Base-by-base conservation (phyloP, 129 eudicot species). In the Arctium lappa region DNA sequence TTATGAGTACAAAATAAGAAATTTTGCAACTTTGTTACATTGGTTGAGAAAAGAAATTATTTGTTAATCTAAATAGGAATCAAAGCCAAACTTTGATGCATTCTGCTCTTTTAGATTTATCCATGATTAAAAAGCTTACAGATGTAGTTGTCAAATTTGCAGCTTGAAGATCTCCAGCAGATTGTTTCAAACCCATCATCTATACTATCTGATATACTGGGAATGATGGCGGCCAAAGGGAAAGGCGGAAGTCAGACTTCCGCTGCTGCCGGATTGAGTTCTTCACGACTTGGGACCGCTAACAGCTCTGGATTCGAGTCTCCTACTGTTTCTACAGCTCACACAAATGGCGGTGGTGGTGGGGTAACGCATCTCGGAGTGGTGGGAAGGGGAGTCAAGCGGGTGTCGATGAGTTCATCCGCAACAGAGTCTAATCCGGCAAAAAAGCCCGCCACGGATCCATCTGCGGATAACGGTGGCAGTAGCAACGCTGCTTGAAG, bases 111-210 rank as follows among this genome's bases (percentile, higher is more conserved):
- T 11, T 10, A 48, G 60, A 13, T 50, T 50, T 12, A 50, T 50
- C 18, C 63, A 50, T 50, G 18, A 50, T 50, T 50, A 50, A 46
- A 46, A 46, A 46, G 56, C 16, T 46, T 46, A 10, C 0, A 46
- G 10, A 10, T 44, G 32, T 72, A 34, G 53, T 73, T 22, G 38
- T 78, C 40, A 69, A 69, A 29, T 27, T 83, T 74, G 80, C 94
- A 96, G 99, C 98, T 96, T 80, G 99, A 96, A 89, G 99, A 96
- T 90, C 87, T 96, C 75, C 97, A 93, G 79, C 98, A 89, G 88
- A 84, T 81, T 36, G 97, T 87, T 32, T 85, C 94, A 15, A 96
- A 89, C 86, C 98, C 99, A 82, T 83, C 87, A 68, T 88, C 91
- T 6, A 78, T 93, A 74, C 87, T 96, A 44, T 82, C 98, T 22